These are phyloP conservation scores for Xerocomellus amylosporus DNA, from an alignment of 768 basidiomycete genomes.

Conservation along the genomic window DNA sequence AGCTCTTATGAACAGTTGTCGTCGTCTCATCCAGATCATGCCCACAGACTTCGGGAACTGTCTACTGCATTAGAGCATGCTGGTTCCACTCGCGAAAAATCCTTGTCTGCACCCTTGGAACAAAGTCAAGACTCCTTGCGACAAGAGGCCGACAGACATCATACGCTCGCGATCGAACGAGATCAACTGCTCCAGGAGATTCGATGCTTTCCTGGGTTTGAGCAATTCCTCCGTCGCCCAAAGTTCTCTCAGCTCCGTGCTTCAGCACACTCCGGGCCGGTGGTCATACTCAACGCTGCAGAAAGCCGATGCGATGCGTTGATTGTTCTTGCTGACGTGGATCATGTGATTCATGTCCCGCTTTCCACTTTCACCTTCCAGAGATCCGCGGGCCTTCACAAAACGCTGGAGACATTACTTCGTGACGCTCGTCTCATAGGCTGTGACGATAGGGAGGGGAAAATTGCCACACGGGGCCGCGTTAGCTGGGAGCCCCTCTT, in stretches of 20 bases:
- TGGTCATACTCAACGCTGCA: background rate
- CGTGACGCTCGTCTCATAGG: background rate
- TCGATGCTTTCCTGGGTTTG: slow-evolving; percentile 1
- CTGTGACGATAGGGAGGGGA: background rate
- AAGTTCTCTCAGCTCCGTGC: background rate
- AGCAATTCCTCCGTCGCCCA: background rate
- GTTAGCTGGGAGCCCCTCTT: background rate
- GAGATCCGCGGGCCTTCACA: background rate
- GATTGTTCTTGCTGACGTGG: slow-evolving; percentile 2
- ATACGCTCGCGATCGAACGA: background rate
- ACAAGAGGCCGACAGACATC: background rate
- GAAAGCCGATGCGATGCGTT: slow-evolving; percentile 33
- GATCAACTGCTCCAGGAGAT: background rate
- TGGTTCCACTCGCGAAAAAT: background rate
- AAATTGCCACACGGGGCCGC: background rate
- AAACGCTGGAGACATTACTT: background rate
- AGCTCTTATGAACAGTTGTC: slow-evolving; percentile 3
- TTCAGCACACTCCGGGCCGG: background rate
- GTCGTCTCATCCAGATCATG: background rate
- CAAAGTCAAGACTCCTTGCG: background rate
- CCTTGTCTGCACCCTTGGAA: background rate
- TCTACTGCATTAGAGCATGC: background rate
- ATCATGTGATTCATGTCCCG: slow-evolving; percentile 3
- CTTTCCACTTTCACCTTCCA: background rate
- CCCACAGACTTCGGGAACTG: background rate